phyloP scores from a whole-genome alignment of 2,329 filamentous ascomycete genomes.

The Aurifilum marmelostoma region DNA sequence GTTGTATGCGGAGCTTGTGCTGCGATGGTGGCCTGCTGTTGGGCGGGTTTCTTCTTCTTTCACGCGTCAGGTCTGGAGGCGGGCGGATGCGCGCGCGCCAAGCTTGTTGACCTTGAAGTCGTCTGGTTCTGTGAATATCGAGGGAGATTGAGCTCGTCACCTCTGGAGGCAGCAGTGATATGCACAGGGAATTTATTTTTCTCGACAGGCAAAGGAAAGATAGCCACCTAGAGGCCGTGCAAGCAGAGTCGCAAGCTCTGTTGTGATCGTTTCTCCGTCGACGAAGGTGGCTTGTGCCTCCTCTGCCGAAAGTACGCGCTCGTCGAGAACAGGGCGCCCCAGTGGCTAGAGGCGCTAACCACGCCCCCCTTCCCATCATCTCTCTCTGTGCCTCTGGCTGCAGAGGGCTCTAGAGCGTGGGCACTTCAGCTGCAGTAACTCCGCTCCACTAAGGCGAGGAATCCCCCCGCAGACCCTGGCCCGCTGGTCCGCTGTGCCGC shows the following conservation, averaged over 20 bases:
- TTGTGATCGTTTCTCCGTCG: background rate
- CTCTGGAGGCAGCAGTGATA: background rate
- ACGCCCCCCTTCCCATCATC: background rate
- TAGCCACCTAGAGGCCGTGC: background rate
- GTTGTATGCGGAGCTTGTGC: background rate
- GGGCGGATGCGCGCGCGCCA: background rate
- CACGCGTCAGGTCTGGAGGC: slow-evolving; percentile 8
- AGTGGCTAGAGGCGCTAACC: background rate
- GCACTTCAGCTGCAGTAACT: background rate
- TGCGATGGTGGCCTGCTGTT: background rate
- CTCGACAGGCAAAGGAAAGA: background rate
- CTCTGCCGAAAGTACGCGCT: slow-evolving; percentile 9
- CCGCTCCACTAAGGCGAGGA: background rate
- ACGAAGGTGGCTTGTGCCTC: slow-evolving; percentile 6
- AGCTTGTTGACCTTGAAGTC: slow-evolving; percentile 1
- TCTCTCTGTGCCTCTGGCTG: background rate
- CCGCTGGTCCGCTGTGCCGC: background rate
- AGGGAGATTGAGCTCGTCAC: background rate
- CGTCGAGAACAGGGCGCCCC: background rate
- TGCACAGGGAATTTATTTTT: background rate
- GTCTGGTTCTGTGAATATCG: background rate
- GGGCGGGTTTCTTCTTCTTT: background rate
- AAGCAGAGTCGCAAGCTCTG: background rate
- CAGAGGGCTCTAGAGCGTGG: background rate
- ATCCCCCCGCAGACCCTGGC: background rate